Base-by-base conservation (phyloP, 1,284 basidiomycete species). In the Meripilus lineatus region DNA sequence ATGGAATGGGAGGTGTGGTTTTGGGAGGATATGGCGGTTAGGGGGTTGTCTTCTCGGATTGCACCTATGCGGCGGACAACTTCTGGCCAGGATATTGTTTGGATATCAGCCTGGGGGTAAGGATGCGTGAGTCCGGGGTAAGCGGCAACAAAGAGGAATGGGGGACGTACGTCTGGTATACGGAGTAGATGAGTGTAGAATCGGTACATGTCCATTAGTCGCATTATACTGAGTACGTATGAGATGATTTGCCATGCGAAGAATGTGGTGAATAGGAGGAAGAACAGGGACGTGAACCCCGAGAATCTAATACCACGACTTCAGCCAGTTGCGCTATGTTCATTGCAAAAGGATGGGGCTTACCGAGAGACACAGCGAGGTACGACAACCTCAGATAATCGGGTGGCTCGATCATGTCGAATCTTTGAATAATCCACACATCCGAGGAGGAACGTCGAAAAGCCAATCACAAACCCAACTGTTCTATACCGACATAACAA, bases 41-140 rank as follows among this genome's bases (percentile, higher is more conserved):
- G 70, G 4, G 89, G 89, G 58, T 94, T 95, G 50, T 91, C 84
- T 61, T 94, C 86, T n/a, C 91, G 80, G 48, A 95, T 93, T 8
- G 83, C 72, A 32, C 81, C 83, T 51, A 99, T 89, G 26, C 93
- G 81, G 15, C 88, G 79, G 38, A 99, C 95, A 40, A 99, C 80
- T 61, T 93, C 89, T 4, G 91, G 84, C 95, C 95, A 99, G 0
- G 94, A 87, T 34, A 99, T 92, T 0, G 95, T 97, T 67, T 93
- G 92, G 37, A 99, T 93, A 63, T 99, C 95, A 47, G 82, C 87
- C 93, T 97, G 58, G 1, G 46, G 43, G 37, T 40, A 30, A 34
- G 21, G n/a, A 21, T 34, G 25, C 20, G 22, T 43, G 13, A 18
- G 38, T 36, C 32, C 37, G 38, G 20, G 44, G 22, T 18, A 25